Base-by-base conservation (phyloP, 2,329 filamentous ascomycete species). In the Chaetomiaceae sp. region DNA sequence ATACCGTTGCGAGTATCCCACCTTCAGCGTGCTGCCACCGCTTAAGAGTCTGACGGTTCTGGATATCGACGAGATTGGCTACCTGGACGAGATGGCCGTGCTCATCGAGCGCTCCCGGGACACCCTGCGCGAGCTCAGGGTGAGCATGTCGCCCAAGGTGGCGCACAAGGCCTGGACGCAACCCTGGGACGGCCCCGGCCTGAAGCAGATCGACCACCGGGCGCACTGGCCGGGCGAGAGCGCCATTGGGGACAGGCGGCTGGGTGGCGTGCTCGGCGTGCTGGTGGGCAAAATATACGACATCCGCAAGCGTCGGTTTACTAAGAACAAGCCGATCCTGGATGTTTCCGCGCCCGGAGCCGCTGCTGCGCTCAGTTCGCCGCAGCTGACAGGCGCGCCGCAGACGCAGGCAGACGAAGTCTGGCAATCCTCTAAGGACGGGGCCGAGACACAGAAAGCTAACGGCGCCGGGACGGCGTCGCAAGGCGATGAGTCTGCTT, bases 31-130 rank as follows among this genome's bases (percentile, higher is more conserved):
- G 9, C 70, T 94, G 7, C 86, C 86, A 9, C 75, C 86, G 1
- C 65, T 93, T 42, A 85, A 81, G 62, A 88, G 83, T 55, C 64
- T 93, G 48, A 86, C 78, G 41, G 87, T 90, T 1, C 70, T 93
- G 34, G 84, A 93, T 56, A 85, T 93, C 49, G 88, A 93, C 58
- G 86, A 91, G 60, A 66, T 88, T n/a, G 76, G 83, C 22, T 93
- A 93, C 62, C 67, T 91, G 30, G 86, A 91, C 59, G 88, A 93
- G 65, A 84, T 93, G 78, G 83, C 84, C 44, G 72, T 87, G 34
- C 72, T 93, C 11, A 80, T 93, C 50, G 83, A 84, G 50, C 78
- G 81, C 19, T 91, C 86, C 11, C 72, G 79, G 48, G 71, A 75
- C 51, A 73, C 73, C 34, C 68, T 93, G 14, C 75, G 77, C 24